phyloP scores from a whole-genome alignment of 352 stramenopile species.

The Plasmopara viticola region DNA sequence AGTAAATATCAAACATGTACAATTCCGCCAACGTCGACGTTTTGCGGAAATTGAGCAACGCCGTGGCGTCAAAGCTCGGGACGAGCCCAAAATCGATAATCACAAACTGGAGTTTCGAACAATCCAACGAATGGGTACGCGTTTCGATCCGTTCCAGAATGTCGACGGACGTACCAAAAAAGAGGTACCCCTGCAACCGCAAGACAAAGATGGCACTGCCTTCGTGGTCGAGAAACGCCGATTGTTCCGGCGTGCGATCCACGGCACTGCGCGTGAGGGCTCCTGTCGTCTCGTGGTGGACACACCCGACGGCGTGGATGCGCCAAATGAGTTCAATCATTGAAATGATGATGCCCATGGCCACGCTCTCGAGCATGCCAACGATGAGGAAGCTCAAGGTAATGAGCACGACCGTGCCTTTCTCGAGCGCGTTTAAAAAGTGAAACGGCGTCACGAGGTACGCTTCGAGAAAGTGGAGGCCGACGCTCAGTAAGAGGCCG shows the following conservation, averaged over 20 bases:
- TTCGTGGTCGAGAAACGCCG: slow-evolving; percentile 42
- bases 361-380: slow-evolving; percentile 68
- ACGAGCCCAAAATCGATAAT: slow-evolving; percentile 80
- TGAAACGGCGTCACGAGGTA: slow-evolving; percentile 67
- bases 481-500: slow-evolving; percentile 64
- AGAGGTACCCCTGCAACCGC: slow-evolving; percentile 72
- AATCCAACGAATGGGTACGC: slow-evolving; percentile 52
- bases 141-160: slow-evolving; percentile 73
- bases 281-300: slow-evolving; percentile 70
- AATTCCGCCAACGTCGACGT: slow-evolving; percentile 47
- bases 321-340: slow-evolving; percentile 76
- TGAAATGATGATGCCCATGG: slow-evolving; percentile 69
- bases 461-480: slow-evolving; percentile 69
- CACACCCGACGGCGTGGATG: slow-evolving; percentile 70
- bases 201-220: slow-evolving; percentile 64
- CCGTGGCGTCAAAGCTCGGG: slow-evolving; percentile 68
- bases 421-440: slow-evolving; percentile 68
- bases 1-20: slow-evolving; percentile 76
- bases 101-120: slow-evolving; percentile 49
- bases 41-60: slow-evolving; percentile 73
- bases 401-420: slow-evolving; percentile 57
- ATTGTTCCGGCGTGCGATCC: slow-evolving; percentile 58
- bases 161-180: slow-evolving; percentile 78
- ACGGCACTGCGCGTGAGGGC: slow-evolving; percentile 57
- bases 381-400: slow-evolving; percentile 64